Base-by-base conservation (phyloP, 768 basidiomycete species). In the Neoboletus brunneissimus region DNA sequence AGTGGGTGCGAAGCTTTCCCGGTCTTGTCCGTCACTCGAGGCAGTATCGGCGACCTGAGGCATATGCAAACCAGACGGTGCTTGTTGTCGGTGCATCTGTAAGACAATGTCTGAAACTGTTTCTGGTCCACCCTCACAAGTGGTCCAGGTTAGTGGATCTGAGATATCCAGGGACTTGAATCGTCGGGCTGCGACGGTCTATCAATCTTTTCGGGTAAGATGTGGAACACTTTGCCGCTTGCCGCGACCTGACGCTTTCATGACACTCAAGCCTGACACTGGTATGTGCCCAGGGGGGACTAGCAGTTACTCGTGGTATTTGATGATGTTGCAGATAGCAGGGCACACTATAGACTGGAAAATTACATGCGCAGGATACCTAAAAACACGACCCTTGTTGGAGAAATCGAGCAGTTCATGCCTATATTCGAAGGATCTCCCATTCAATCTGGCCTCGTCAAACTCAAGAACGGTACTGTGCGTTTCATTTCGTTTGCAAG, bases 41-140 rank as follows among this genome's bases (percentile, higher is more conserved):
- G 25, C 73, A 75, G 48, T 80, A 79, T 58, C 68, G 77, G 10
- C 63, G 64, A 44, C 78, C 79, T 0, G 71, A 77, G 32, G 32
- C 55, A 2, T 75, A 70, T 42, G 29, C 48, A 15, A 71, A 73
- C 51, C 63, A 79, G 58, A 79, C 72, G 9, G 73, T 78, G 0
- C 67, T 79, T 3, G 64, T 81, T 48, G 65, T 80, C 40, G 78
- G 79, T n/a, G 55, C 56, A 49, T 49, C 59, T 12, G 59, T 58
- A 58, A 8, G 57, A 25, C 3, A n/a, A 34, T 15, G 5, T 22
- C 23, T 5, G 10, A 5, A 16, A 13, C 10, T 2, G 31, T 29
- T 11, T 20, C 29, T 0, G 1, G 18, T n/a, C 6, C 22, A 2
- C 4, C 13, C 16, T 44, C 18, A 59, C 29, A 4, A 12, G 11